These are phyloP conservation scores for Amphirosellinia nigrospora DNA, from an alignment of 495 filamentous ascomycete genomes.

Conservation along the genomic window DNA sequence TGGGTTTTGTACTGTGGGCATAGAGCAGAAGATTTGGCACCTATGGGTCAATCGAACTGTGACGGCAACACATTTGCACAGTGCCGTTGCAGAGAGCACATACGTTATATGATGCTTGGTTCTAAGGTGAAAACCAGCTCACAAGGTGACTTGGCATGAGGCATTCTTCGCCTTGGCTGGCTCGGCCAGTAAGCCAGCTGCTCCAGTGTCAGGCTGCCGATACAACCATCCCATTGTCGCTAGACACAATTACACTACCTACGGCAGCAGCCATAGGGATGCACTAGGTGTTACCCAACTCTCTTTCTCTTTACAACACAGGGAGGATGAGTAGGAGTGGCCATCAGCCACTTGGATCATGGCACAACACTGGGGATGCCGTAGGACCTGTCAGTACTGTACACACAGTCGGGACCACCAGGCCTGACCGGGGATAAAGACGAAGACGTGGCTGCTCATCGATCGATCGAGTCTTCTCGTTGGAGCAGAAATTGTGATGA, in stretches of 20 bases:
- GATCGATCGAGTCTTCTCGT: conserved; percentile 7
- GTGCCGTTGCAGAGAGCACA: conserved; percentile 11
- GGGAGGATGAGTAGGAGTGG: conserved; percentile 4
- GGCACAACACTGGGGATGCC: background rate
- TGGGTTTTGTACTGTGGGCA: too few relatives aligned
- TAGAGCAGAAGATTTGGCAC: too few relatives aligned
- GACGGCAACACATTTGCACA: background rate
- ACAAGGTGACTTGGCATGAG: conserved; percentile 19
- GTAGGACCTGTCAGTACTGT: background rate
- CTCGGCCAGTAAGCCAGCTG: conserved; percentile 18
- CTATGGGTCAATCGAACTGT: too few relatives aligned
- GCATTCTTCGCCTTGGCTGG: conserved; percentile 22
- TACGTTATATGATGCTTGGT: conserved; percentile 10
- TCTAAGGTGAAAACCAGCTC: conserved; percentile 14
- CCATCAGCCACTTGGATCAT: background rate
- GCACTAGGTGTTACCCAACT: background rate
- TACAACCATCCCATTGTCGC: background rate
- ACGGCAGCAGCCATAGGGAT: background rate
- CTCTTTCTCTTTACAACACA: background rate
- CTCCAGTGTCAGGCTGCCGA: background rate
- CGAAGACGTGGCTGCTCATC: conserved; percentile 1
- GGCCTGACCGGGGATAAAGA: background rate
- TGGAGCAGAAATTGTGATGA: conserved; percentile 23
- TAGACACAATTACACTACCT: background rate
- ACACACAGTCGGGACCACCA: background rate